Base-by-base conservation (phyloP, 2,329 filamentous ascomycete species). In the Xylariaceae sp. region DNA sequence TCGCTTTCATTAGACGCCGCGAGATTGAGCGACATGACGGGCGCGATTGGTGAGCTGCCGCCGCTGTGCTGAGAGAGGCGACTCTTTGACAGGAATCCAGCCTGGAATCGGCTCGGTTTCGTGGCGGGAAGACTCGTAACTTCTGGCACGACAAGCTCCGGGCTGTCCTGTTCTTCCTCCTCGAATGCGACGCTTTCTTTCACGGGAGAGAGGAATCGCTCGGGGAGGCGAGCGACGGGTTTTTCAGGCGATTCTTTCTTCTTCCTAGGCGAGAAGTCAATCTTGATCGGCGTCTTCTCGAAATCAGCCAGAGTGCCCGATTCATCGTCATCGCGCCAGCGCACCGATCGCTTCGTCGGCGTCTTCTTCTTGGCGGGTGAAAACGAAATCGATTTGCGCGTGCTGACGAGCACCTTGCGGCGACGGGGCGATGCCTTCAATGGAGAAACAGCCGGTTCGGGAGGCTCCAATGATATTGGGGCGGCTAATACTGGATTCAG, bases 251-350 rank as follows among this genome's bases (percentile, higher is more conserved):
- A 83, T 23, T 63, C 62, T 51, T 74, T 73, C 53, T 86, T 82
- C 53, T 86, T 82, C 53, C 85, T 82, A 5, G 85, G 83, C 0
- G 84, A 82, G 1, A 79, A 78, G 13, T 83, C 78, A 7, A 82
- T 73, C 70, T 87, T 89, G 72, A 92, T 83, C 0, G 94, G 93
- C 2, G 93, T 97, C 75, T 91, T 90, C 70, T 93, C 90, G 71
- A 93, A 97, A 71, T 97, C 94, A 9, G 89, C 92, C 58, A 97
- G 77, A 0, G 88, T 87, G 23, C 92, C 92, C 55, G 93, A 86
- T 70, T 95, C 88, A 69, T 84, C 90, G 68, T 97, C 94, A 68
- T 96, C 92, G 60, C 90, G 87, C 94, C 94, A 99, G 64, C 93
- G 85, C 4, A 99, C 93, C 51, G 82, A 87, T 61, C 92, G 84